These are phyloP conservation scores for Fusarium nurragi DNA, from an alignment of 2,329 filamentous ascomycete species.

Conservation along the genomic window DNA sequence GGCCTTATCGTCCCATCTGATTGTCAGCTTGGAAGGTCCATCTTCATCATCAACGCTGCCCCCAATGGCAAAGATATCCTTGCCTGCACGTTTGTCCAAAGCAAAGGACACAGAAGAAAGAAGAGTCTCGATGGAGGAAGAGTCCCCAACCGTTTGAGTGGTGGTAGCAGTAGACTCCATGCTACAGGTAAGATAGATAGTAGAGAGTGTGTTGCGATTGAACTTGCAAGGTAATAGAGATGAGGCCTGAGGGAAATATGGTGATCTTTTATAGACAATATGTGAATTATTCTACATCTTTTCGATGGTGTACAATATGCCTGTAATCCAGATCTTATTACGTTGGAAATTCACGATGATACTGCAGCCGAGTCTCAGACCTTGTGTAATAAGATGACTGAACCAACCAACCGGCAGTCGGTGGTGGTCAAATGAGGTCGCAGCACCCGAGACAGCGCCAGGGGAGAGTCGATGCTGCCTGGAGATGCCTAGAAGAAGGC, in stretches of 20 bases:
- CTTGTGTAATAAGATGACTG: too few species aligned
- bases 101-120: background rate
- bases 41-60: background rate
- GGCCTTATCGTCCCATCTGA: background rate
- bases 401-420: too few species aligned
- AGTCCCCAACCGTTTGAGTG: accelerated
- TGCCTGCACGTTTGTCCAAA: background rate
- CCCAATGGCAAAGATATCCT: constrained; percentile 20
- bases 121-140: background rate
- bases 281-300: too few species aligned
- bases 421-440: too few species aligned
- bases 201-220: background rate
- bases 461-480: background rate
- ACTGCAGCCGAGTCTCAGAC: background rate
- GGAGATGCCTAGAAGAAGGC: background rate
- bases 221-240: background rate
- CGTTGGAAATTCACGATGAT: constrained; percentile 1
- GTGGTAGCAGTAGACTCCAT: background rate
- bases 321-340: background rate
- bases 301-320: too few species aligned
- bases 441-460: constrained; percentile 3
- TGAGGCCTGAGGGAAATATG: background rate
- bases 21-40: background rate
- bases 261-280: background rate
- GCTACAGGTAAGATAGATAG: accelerated